These are phyloP conservation scores for Amanita rubescens DNA, from an alignment of 768 basidiomycete species.

Conservation along the genomic window DNA sequence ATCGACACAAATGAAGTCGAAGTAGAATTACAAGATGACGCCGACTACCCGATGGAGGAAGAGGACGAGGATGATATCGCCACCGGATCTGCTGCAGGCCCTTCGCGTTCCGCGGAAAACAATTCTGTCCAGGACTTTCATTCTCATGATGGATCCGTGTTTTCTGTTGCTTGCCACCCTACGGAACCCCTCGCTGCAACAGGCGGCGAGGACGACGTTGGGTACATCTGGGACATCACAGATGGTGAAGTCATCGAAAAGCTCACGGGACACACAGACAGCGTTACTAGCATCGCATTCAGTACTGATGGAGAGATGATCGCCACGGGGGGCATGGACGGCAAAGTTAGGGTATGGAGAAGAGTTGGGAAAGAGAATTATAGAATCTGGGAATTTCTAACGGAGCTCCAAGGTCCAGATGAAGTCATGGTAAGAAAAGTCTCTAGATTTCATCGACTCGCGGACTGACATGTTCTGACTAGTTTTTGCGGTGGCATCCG, in stretches of 20 bases:
- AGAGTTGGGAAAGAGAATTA: constrained; percentile 70
- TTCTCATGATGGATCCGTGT: constrained; percentile 72
- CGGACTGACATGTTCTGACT: constrained; percentile 8
- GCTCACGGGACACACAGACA: constrained; percentile 90
- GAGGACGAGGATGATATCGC: constrained; percentile 48
- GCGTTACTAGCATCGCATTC: constrained; percentile 74
- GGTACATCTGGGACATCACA: constrained; percentile 87
- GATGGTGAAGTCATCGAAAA: constrained; percentile 76
- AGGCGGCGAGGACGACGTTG: constrained; percentile 93
- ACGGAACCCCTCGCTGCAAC: constrained; percentile 76
- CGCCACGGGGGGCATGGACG: constrained; percentile 98
- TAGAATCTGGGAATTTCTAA: constrained; percentile 89
- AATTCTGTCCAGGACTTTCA: constrained; percentile 67
- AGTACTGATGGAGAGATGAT: constrained; percentile 88
- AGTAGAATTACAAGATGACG: constrained; percentile 58
- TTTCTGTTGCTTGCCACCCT: constrained; percentile 79
- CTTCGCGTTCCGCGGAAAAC: constrained; percentile 38
- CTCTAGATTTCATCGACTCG: background rate
- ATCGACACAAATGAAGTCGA: constrained; percentile 61
- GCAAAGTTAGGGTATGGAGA: constrained; percentile 87
- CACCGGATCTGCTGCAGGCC: no score
- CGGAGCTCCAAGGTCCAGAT: constrained; percentile 87
- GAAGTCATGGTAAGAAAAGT: constrained; percentile 75
- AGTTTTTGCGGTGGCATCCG: constrained; percentile 98
- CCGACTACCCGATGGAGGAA: constrained; percentile 65